Percentiles rank a stretch among this genome's conserved stretches.
phyloP scores from a whole-genome alignment of 768 basidiomycete species.

The Leccinum broughii region DNA sequence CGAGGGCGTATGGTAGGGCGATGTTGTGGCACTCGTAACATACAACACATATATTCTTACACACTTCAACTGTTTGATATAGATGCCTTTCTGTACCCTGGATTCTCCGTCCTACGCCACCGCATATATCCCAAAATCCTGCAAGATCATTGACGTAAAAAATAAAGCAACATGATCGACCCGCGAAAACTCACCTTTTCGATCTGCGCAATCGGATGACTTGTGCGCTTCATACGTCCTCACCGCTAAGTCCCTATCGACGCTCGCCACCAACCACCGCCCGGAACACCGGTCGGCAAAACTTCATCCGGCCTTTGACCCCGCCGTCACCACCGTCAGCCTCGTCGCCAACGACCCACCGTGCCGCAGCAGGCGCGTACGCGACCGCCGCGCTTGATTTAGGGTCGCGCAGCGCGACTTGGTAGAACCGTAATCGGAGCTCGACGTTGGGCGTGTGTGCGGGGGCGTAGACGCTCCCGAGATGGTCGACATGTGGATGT shows the following conservation, averaged over 20 bases:
- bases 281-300: conserved; percentile 14
- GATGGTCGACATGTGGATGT: conserved; percentile 52
- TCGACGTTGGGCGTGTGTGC: conserved; percentile 66
- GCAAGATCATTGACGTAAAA: neutral
- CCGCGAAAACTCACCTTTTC: conserved; percentile 51
- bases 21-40: too few relatives aligned
- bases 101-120: neutral
- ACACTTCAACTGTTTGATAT: too few relatives aligned
- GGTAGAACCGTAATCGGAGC: conserved; percentile 46
- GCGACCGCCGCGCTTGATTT: conserved; percentile 33
- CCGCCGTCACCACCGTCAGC: conserved; percentile 18
- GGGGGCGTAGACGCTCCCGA: conserved; percentile 53
- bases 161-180: neutral
- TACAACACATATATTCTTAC: too few relatives aligned
- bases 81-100: too few relatives aligned
- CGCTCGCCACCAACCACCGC: conserved; percentile 32
- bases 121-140: conserved; percentile 15
- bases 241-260: too few relatives aligned
- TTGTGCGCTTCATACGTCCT: too few relatives aligned
- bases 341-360: too few relatives aligned
- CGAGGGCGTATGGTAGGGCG: too few relatives aligned
- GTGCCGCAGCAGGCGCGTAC: too few relatives aligned
- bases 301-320: too few relatives aligned
- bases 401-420: conserved; percentile 35
- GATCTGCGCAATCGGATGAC: too few relatives aligned